A percentile compares a stretch with the other conserved stretches of the same genome.
Conservation (phyloP, 2,329 filamentous ascomycete species). For the Chrysoporthe puriensis region DNA sequence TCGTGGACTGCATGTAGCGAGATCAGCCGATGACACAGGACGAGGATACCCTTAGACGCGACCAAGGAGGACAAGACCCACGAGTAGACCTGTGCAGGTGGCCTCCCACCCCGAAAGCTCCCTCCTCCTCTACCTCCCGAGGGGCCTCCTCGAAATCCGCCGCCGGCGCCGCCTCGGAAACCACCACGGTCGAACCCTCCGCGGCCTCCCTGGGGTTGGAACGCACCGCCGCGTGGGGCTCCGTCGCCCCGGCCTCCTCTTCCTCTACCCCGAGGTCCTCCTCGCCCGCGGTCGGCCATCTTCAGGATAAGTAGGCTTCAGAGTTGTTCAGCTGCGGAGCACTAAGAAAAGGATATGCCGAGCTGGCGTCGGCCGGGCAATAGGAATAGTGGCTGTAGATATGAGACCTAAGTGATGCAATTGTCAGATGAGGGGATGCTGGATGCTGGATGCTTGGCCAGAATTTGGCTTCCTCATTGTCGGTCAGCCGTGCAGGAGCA, state of each 20-base stretch:
- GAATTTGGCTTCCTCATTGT: no score
- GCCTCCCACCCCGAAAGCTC: constrained; percentile 12
- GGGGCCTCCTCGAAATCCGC: constrained; percentile 12
- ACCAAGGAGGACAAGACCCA: constrained; percentile 1
- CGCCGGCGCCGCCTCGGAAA: constrained; percentile 16
- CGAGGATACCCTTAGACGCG: not conserved
- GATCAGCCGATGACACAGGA: not conserved
- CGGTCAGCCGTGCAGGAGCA: no score
- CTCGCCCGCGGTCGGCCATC: not conserved
- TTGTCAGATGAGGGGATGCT: no score
- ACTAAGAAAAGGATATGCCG: no score
- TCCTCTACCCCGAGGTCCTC: constrained; percentile 10
- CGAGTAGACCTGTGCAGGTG: constrained; percentile 17
- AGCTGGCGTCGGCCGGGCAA: no score
- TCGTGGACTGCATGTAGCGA: not conserved
- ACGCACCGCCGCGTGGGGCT: constrained; percentile 8
- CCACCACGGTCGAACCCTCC: constrained; percentile 18
- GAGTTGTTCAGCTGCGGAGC: no score
- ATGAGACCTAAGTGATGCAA: no score
- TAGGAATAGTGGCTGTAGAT: no score
- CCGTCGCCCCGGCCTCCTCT: constrained; percentile 1
- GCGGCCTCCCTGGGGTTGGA: constrained; percentile 12
- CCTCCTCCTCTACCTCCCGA: constrained; percentile 15
- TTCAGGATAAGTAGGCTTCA: not conserved
- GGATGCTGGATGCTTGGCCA: no score